Percentiles rank a stretch among this genome's conserved stretches.
phyloP scores from a whole-genome alignment of 2,329 filamentous ascomycete genomes.

The Huntiella savannae region DNA sequence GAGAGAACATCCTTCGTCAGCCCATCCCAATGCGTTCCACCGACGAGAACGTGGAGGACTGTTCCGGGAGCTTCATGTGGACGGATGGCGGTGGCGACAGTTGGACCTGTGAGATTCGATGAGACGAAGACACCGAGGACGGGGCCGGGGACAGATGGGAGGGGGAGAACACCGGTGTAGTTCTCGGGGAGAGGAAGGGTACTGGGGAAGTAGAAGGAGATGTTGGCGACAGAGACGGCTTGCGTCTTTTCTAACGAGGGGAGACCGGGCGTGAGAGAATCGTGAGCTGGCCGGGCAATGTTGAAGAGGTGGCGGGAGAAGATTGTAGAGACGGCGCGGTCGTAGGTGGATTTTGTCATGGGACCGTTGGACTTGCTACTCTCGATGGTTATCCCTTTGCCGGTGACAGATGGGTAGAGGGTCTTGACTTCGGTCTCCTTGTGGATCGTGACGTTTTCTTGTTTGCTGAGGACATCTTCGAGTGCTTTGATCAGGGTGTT shows the following conservation, averaged over 20 bases:
- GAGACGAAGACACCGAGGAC: slow-evolving; percentile 89
- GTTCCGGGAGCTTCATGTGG: slow-evolving; percentile 39
- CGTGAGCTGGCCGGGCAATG: not conserved
- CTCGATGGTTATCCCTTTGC: no score
- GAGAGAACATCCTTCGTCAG: slow-evolving; percentile 15
- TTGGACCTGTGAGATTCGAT: slow-evolving; percentile 35
- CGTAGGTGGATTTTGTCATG: slow-evolving; percentile 18
- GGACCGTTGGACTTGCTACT: not conserved
- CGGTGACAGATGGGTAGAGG: not conserved
- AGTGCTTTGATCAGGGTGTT: slow-evolving; percentile 33
- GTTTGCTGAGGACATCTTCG: slow-evolving; percentile 3
- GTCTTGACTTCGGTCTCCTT: slow-evolving; percentile 13
- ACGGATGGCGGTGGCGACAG: slow-evolving; percentile 25
- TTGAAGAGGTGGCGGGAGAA: slow-evolving; percentile 27
- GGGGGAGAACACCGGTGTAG: slow-evolving; percentile 87
- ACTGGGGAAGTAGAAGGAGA: slow-evolving; percentile 69
- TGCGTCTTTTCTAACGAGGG: slow-evolving; percentile 33
- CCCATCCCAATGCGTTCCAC: slow-evolving; percentile 76
- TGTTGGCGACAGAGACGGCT: slow-evolving; percentile 70
- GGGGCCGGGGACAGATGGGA: slow-evolving; percentile 55
- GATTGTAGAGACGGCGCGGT: slow-evolving; percentile 48
- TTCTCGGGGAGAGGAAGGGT: slow-evolving; percentile 39
- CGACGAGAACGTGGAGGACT: slow-evolving; percentile 85
- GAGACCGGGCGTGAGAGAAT: slow-evolving; percentile 20
- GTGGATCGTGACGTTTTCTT: slow-evolving; percentile 7